phyloP scores from a whole-genome alignment of 1,284 basidiomycete genomes.

The Ustilago loliicola region DNA sequence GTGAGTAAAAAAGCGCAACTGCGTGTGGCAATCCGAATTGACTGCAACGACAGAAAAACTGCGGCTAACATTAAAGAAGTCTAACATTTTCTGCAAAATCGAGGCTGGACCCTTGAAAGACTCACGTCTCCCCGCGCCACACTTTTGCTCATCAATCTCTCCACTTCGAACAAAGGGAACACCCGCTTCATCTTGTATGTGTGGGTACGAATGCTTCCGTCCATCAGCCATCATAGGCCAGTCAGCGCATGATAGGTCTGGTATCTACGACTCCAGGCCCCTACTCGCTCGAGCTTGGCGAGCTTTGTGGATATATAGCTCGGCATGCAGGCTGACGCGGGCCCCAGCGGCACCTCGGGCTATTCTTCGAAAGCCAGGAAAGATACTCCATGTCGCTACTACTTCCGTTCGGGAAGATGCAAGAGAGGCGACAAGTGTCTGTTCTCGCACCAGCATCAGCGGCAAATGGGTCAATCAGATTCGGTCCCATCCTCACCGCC shows the following conservation, averaged over 20 bases:
- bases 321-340: slow-evolving; percentile 21
- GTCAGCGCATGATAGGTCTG: background rate
- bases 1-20: background rate
- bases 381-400: slow-evolving; percentile 36
- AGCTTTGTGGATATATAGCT: background rate
- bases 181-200: background rate
- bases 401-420: slow-evolving; percentile 41
- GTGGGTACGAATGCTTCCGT: background rate
- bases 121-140: background rate
- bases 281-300: background rate
- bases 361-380: background rate
- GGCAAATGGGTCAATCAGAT: background rate
- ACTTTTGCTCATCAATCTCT: background rate
- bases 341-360: slow-evolving; percentile 1
- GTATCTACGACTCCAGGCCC: background rate
- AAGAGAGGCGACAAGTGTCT: slow-evolving; percentile 35
- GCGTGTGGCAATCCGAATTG: slow-evolving; percentile 6
- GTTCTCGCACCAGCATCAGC: slow-evolving; percentile 31
- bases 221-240: slow-evolving; percentile 4
- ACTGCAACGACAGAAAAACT: slow-evolving; percentile 9
- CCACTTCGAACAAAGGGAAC: slow-evolving; percentile 1
- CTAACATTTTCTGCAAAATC: background rate
- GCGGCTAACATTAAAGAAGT: background rate
- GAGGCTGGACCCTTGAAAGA: slow-evolving; percentile 13
- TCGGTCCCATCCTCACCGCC: background rate